Evolutionary conservation across 2,329 filamentous ascomycete species (phyloP).

Genomic region (Aspergillus pseudoterreus): DNA sequence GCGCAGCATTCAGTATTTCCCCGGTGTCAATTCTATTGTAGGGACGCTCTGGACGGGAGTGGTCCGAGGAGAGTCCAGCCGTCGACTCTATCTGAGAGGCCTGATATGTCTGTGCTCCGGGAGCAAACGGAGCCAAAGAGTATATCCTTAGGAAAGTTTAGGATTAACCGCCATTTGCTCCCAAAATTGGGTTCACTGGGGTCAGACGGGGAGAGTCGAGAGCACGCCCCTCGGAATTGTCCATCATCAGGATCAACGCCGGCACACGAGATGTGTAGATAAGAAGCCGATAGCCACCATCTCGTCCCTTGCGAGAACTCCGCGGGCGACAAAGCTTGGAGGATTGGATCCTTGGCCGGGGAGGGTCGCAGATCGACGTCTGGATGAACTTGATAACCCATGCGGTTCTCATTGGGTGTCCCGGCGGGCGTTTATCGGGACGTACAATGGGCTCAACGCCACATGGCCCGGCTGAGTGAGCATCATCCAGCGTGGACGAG

Average conservation of each 20-base stretch:
- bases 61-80: not conserved
- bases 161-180: not conserved
- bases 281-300: no score
- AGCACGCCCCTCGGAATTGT: no score
- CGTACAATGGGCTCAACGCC: not conserved
- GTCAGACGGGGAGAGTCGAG: no score
- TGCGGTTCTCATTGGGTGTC: conserved; percentile 19
- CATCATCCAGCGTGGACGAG: not conserved
- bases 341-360: not conserved
- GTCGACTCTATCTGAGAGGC: conserved; percentile 8
- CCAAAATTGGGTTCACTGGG: not conserved
- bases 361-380: conserved; percentile 1
- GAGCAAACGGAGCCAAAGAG: not conserved
- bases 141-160: not conserved
- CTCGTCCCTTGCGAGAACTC: not conserved
- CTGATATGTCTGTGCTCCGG: conserved; percentile 15
- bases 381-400: conserved; percentile 19
- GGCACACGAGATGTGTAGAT: no score
- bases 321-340: not conserved
- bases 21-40: not conserved
- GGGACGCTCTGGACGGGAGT: not conserved
- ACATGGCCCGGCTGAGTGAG: not conserved
- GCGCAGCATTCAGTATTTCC: no score
- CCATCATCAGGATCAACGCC: no score
- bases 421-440: not conserved